Evolutionary conservation across 805 yeast genomes (phyloP), one percentile per base, ranked within the genome.

Genomic region (Hermanozyma aechmeae): DNA sequence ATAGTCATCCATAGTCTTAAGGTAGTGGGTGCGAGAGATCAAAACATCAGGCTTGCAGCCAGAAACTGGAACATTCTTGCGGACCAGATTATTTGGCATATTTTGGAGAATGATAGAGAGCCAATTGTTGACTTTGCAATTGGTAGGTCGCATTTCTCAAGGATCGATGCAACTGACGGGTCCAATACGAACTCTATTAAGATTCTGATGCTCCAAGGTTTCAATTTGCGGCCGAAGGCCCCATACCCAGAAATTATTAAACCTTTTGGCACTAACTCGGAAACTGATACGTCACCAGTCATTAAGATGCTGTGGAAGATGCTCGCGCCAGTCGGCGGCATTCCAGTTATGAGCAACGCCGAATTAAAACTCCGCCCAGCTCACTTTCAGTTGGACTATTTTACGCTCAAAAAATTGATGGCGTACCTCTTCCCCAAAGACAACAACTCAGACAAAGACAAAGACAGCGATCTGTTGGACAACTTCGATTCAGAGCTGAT

Each of bases 271-370:
- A 20, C 25, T 40, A 9, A n/a, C 30, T 17, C 43, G 32, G 25
- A 46, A 35, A 15, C 32, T n/a, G 41, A 42, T 16, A 32, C 15
- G 7, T 21, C 29, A n/a, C 58, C 64, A 1, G 41, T 61, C 22
- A 37, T 61, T 3, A 25, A 27, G 6, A 39, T 57, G 42, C 28
- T 56, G 8, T 87, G 97, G 97, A 69, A 73, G n/a, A 72, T 81
- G 76, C 71, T 79, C 29, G 73, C 71, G 31, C 85, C 94, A 0
- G 79, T 89, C 32, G 97, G 96, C 18, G 97, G 97, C 8, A 85
- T 87, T 28, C 71, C 81, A n/a, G 76, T 87, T 15, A 63, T 87
- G 56, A 76, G 74, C 34, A 58, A 68, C 28, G 76, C 84, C 15
- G 71, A 71, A 21, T 61, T 83, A 13, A 51, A 56, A 2, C 50